Base-by-base conservation (phyloP, 208 protist genomes). In the Trichomonas vaginalis region DNA sequence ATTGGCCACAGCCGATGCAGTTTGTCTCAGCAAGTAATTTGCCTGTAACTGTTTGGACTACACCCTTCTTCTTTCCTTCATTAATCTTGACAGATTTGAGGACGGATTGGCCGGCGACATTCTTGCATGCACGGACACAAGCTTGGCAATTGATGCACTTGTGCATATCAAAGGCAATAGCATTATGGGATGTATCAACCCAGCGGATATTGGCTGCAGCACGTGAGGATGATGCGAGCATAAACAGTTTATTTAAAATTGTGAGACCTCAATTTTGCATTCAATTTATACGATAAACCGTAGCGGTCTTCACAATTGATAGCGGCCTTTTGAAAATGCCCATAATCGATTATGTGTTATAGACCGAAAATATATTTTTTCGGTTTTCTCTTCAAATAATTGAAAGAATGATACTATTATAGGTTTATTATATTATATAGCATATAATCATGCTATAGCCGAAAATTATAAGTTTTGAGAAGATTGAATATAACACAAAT, bases 1-100 rank as follows among this genome's bases (percentile, higher is more conserved):
- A 97, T n/a, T 97, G 96, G 12, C 97, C 97, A 95, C 97, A 97
- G 17, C 61, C 95, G 83, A 97, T 97, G 95, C 97, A 97, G 37
- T 10, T 96, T 37, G 62, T 39, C 0, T 97, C 92, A 21, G 35
- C 12, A 21, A 97, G 40, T 21, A 10, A 10, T 35, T 40, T n/a
- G 14, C 27, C 62, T 27, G 0, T 79, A n/a, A 27, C n/a, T 32
- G 95, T 97, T 8, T 4, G 3, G 8, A 80, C 27, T 35, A 10
- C 3, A 10, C n/a, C n/a, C 37, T 86, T 37, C 62, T 80, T 80
- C 12, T 80, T 37, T 8, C 32, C 62, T 1, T 6, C 35, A 10
- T 86, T 17, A 47, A 96, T 83, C 21, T 49, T 61, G 49, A 96
- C 83, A 49, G 86, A 46, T n/a, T 15, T 27, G 17, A 47, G 23